Conservation (phyloP, 2,329 filamentous ascomycete genomes). For the Xylariaceae sp. region DNA sequence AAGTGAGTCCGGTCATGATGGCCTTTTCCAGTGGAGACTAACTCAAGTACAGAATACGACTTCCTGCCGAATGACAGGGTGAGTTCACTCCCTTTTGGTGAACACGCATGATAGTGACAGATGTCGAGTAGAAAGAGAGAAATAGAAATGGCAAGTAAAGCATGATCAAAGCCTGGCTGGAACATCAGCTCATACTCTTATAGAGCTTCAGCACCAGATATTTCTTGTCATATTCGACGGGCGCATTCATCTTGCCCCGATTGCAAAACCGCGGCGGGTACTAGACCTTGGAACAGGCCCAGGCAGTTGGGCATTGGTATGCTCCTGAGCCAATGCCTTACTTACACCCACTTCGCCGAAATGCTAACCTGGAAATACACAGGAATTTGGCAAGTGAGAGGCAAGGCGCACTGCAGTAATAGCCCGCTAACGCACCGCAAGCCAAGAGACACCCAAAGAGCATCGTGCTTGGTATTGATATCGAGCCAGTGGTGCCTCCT, state of each 20-base stretch:
- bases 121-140: conserved; percentile 21
- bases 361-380: too few relatives aligned
- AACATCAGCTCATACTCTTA: background rate
- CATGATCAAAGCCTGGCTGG: background rate
- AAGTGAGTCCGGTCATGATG: conserved; percentile 10
- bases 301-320: conserved; percentile 25
- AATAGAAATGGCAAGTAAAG: conserved; percentile 23
- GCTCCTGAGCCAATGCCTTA: background rate
- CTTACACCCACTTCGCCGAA: too few relatives aligned
- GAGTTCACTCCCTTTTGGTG: conserved; percentile 3
- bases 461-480: conserved; percentile 19
- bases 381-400: conserved; percentile 6
- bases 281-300: conserved; percentile 29
- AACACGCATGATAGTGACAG: background rate
- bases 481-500: conserved; percentile 21
- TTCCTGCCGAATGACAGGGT: conserved; percentile 19
- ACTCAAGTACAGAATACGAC: conserved; percentile 6
- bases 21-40: background rate
- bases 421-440: conserved; percentile 3
- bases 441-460: conserved; percentile 18
- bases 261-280: conserved; percentile 21
- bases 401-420: background rate
- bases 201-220: conserved; percentile 25
- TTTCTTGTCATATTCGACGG: conserved; percentile 25
- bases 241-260: conserved; percentile 25